Conservation (phyloP, 495 filamentous ascomycete genomes). For the Staphylotrichum tortipilum region DNA sequence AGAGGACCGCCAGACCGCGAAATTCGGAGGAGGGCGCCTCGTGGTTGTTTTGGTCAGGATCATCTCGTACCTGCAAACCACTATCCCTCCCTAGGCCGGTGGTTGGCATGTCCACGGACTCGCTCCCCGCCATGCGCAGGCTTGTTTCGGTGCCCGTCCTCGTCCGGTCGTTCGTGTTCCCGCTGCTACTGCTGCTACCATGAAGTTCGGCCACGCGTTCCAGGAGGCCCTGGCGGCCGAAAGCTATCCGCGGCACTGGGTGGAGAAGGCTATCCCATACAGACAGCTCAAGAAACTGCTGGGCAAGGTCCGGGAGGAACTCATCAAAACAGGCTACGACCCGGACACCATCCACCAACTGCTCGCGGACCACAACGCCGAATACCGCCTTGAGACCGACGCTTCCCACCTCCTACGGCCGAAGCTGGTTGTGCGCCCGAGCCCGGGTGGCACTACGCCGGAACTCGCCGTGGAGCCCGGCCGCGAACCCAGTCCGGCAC, state of each 20-base stretch:
- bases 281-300: constrained; percentile 68
- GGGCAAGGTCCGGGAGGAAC: constrained; percentile 55
- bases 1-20: background rate
- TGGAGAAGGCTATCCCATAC: constrained; percentile 62
- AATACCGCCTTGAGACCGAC: constrained; percentile 39
- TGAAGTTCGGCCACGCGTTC: constrained; percentile 72
- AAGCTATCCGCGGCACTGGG: constrained; percentile 56
- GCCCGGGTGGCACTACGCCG: background rate
- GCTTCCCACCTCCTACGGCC: constrained; percentile 19
- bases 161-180: constrained; percentile 13
- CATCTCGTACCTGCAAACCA: too few species aligned
- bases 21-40: background rate
- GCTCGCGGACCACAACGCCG: constrained; percentile 32
- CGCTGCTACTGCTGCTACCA: constrained; percentile 22
- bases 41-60: too few species aligned
- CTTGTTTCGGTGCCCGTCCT: constrained; percentile 10
- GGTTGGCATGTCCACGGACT: background rate
- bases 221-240: constrained; percentile 48
- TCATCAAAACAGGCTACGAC: constrained; percentile 52
- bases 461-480: too few species aligned
- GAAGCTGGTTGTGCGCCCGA: constrained; percentile 21
- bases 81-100: too few species aligned
- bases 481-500: background rate
- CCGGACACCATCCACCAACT: constrained; percentile 49
- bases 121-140: constrained; percentile 22